A percentile compares a stretch with the other conserved stretches of the same genome.
Evolutionary conservation across 2,329 filamentous ascomycete genomes (phyloP).

Genomic region (Paecilomyces fulvus): DNA sequence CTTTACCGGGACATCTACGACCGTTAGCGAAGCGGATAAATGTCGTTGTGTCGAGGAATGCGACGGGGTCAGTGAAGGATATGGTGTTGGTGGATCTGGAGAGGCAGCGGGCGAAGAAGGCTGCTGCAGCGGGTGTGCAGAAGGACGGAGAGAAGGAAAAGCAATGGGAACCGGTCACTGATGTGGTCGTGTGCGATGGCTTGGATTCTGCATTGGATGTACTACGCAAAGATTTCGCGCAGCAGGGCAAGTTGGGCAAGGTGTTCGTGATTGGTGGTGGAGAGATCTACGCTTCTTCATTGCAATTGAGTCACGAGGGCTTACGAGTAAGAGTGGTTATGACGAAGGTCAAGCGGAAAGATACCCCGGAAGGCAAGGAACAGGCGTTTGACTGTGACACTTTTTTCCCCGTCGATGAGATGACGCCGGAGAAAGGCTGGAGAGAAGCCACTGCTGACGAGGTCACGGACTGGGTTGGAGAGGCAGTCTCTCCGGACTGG

Average conservation of each 20-base stretch:
- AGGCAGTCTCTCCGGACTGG: slow-evolving; percentile 31
- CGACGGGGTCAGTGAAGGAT: slow-evolving; percentile 18
- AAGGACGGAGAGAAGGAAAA: slow-evolving; percentile 4
- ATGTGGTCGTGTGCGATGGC: slow-evolving; percentile 47
- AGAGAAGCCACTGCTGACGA: slow-evolving; percentile 24
- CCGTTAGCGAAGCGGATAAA: slow-evolving; percentile 75
- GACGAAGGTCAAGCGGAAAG: slow-evolving; percentile 30
- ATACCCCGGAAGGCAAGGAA: slow-evolving; percentile 5
- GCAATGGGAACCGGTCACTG: slow-evolving; percentile 16
- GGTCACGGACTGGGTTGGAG: slow-evolving; percentile 35
- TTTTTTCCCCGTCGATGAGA: slow-evolving; percentile 35
- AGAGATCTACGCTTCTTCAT: slow-evolving; percentile 69
- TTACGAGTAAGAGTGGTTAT: slow-evolving; percentile 27
- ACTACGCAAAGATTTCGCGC: slow-evolving; percentile 21
- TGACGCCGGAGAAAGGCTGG: slow-evolving; percentile 24
- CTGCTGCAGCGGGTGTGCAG: slow-evolving; percentile 5
- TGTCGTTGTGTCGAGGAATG: slow-evolving; percentile 60
- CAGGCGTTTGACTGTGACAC: slow-evolving; percentile 40
- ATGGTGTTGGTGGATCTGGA: slow-evolving; percentile 28
- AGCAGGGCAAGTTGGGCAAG: slow-evolving; percentile 38
- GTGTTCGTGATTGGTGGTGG: slow-evolving; percentile 87
- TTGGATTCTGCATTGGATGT: slow-evolving; percentile 49
- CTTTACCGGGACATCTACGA: slow-evolving; percentile 68
- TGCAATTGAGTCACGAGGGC: slow-evolving; percentile 30
- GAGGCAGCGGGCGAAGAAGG: slow-evolving; percentile 15